phyloP scores from a whole-genome alignment of 1,139 yeast species.

The Debaryomyces fabryi region DNA sequence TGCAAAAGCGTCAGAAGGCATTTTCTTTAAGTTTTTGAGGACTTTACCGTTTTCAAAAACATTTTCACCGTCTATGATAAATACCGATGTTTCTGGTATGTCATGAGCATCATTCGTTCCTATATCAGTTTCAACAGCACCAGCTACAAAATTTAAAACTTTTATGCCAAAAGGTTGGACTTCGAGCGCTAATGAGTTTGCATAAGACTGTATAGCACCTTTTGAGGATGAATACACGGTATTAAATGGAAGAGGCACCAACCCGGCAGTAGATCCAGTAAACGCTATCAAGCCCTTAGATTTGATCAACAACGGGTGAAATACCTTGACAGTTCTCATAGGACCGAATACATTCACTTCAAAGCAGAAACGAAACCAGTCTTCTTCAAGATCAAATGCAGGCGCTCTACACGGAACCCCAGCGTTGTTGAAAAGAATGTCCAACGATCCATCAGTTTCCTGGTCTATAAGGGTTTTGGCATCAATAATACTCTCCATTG shows the following conservation, averaged over 20 bases:
- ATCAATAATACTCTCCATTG: slow-evolving; percentile 43
- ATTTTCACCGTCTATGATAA: background rate
- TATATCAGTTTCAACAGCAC: slow-evolving; percentile 11
- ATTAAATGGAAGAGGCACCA: slow-evolving; percentile 15
- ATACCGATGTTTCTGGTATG: slow-evolving; percentile 1
- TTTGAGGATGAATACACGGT: slow-evolving; percentile 13
- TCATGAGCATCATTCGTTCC: background rate
- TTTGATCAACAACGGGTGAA: slow-evolving; percentile 15
- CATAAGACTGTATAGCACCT: slow-evolving; percentile 64
- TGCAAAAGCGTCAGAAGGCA: background rate
- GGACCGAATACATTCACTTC: slow-evolving; percentile 23
- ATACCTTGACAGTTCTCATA: slow-evolving; percentile 19
- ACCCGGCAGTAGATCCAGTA: slow-evolving; percentile 14
- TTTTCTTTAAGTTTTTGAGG: background rate
- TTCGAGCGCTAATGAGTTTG: slow-evolving; percentile 57
- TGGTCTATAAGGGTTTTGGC: slow-evolving; percentile 32
- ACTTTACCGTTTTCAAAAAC: background rate
- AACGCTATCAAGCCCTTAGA: slow-evolving; percentile 18
- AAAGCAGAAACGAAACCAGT: slow-evolving; percentile 16
- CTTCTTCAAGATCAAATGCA: slow-evolving; percentile 23
- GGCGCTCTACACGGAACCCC: slow-evolving; percentile 19
- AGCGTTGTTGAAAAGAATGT: slow-evolving; percentile 26
- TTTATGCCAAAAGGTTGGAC: slow-evolving; percentile 22
- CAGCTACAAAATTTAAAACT: slow-evolving; percentile 10
- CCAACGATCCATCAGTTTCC: slow-evolving; percentile 20